Evolutionary conservation across 371 early-diverging fungal genomes (phyloP).

Genomic region (Mucor mucedo): DNA sequence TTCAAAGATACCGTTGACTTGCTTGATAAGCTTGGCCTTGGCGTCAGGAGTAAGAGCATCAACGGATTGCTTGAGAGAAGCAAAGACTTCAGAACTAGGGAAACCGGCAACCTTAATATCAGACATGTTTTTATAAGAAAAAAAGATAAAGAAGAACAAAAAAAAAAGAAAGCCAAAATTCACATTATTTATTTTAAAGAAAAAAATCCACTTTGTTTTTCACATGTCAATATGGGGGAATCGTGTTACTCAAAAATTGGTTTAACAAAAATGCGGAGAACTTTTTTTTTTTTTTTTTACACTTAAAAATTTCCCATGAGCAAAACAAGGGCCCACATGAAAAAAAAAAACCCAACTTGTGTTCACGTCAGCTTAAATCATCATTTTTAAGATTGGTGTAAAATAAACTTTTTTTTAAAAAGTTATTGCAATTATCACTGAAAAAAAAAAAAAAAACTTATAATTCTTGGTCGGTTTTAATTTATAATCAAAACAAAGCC

Average conservation of each 20-base stretch:
- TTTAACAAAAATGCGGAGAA: slow-evolving; percentile 5
- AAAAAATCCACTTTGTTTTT: neutral
- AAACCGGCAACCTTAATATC: slow-evolving; percentile 55
- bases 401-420: too few species aligned
- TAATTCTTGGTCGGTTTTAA: too few species aligned
- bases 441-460: too few species aligned
- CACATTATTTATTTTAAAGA: neutral
- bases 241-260: neutral
- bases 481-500: too few species aligned
- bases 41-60: slow-evolving; percentile 38
- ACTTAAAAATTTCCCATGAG: slow-evolving; percentile 1
- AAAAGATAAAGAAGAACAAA: neutral
- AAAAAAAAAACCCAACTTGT: neutral
- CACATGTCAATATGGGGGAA: slow-evolving; percentile 3
- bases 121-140: slow-evolving; percentile 35
- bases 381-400: too few species aligned
- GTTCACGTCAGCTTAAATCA: too few species aligned
- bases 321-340: slow-evolving; percentile 3
- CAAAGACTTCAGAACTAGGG: slow-evolving; percentile 50
- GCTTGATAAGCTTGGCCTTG: slow-evolving; percentile 48
- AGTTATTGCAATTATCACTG: too few species aligned
- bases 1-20: slow-evolving; percentile 85
- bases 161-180: slow-evolving; percentile 1
- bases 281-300: neutral
- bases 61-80: slow-evolving; percentile 39